phyloP scores from a whole-genome alignment of 495 filamentous ascomycete genomes.

The Neurospora sp. region DNA sequence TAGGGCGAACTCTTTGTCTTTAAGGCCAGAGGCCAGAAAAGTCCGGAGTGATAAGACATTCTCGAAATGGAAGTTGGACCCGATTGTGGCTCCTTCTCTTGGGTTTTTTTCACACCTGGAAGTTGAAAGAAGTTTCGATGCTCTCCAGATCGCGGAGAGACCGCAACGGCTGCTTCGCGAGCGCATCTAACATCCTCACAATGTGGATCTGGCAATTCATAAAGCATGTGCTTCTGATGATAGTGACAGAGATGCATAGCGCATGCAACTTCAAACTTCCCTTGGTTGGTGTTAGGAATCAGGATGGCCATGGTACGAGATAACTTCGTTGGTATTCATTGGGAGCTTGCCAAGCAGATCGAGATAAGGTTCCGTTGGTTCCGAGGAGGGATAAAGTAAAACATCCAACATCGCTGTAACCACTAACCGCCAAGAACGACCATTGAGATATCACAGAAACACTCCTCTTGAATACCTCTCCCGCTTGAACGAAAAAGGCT shows the following conservation, averaged over 20 bases:
- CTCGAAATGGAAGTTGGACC: neutral
- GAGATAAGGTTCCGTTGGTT: neutral
- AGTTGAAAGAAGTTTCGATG: neutral
- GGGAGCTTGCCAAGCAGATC: neutral
- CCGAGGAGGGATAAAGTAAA: neutral
- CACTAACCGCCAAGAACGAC: neutral
- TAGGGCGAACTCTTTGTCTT: neutral
- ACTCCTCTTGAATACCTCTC: neutral
- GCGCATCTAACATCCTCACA: neutral
- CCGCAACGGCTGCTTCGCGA: neutral
- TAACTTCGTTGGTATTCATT: neutral
- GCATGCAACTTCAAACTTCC: neutral
- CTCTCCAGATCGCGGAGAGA: neutral
- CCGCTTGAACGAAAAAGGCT: neutral
- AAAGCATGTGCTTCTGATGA: neutral
- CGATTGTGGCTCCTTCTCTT: neutral
- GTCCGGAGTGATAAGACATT: neutral
- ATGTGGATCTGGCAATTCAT: neutral
- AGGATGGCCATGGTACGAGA: neutral
- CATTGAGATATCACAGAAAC: neutral
- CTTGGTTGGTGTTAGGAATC: neutral
- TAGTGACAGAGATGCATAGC: neutral
- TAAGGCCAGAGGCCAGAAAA: neutral
- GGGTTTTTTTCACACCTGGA: neutral
- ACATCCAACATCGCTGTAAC: neutral